Base-by-base conservation (phyloP, 1,284 basidiomycete species). In the Apiotrichum laibachii region DNA sequence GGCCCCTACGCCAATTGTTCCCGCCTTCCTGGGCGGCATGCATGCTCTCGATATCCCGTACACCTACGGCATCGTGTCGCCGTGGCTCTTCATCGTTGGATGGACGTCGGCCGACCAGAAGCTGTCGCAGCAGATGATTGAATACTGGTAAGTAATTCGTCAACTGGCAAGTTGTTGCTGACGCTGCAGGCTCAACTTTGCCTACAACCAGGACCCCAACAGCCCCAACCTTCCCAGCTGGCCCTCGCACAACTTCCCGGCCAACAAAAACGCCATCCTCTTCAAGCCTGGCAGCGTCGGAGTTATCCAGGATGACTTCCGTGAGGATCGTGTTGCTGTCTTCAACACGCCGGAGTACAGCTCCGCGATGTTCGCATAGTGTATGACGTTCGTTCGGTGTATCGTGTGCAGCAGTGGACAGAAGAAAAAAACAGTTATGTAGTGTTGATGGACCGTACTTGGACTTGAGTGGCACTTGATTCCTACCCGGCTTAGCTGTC, bases 191-290 rank as follows among this genome's bases (percentile, higher is more conserved):
- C 51, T 73, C 58, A 75, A 75, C 65, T 77, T 77, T 62, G 72
- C 66, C 34, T 67, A 70, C 60, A 66, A 67, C 65, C 60, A 65
- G 51, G 63, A 73, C 57, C 72, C 72, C 19, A 72, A 72, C 60
- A 64, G 60, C 18, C 43, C 53, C 15, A 10, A 10, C 37, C 3
- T 16, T 2, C 37, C 37, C 12, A 11, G 11, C 12, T 37, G 37
- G 37, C 37, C 37, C 37, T 13, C 37, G 37, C 37, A 37, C 37
- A 37, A 11, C 10, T 37, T 37, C 37, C 37, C 37, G 10, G 11
- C 37, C 37, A 37, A 37, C 37, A 56, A 61, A 49, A 68, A 70
- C 58, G 66, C 72, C 59, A 57, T 76, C 16, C 54, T 60, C 15
- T 35, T 74, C 33, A 54, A 62, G 31, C 55, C 57, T 0, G 62